These are phyloP conservation scores for Saussurea involucrata DNA, from an alignment of 129 eudicot genomes.

Conservation along the genomic window DNA sequence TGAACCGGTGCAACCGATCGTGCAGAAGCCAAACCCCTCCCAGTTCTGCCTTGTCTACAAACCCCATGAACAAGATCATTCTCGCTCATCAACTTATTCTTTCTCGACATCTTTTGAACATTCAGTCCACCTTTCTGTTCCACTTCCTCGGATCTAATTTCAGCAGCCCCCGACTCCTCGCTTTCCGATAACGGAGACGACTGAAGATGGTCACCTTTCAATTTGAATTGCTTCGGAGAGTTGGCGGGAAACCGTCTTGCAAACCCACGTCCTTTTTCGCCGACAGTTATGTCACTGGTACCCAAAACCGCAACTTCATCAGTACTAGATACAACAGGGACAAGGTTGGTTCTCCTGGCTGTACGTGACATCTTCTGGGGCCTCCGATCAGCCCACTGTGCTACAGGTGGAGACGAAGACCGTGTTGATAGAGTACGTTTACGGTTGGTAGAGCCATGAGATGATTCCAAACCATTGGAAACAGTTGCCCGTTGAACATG, in stretches of 20 bases:
- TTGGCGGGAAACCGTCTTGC: slow-evolving; percentile 38
- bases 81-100: slow-evolving; percentile 47
- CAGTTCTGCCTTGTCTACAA: slow-evolving; percentile 67
- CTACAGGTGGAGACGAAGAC: slow-evolving; percentile 83
- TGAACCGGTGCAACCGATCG: slow-evolving; percentile 50
- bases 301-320: slow-evolving; percentile 45
- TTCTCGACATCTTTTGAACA: slow-evolving; percentile 60
- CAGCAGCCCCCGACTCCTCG: slow-evolving; percentile 82
- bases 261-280: slow-evolving; percentile 41
- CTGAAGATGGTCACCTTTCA: slow-evolving; percentile 42
- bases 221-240: slow-evolving; percentile 60
- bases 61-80: slow-evolving; percentile 49
- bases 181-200: slow-evolving; percentile 70
- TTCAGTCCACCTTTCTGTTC: slow-evolving; percentile 49
- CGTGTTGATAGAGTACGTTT: slow-evolving; percentile 56
- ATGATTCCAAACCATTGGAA: slow-evolving; percentile 60
- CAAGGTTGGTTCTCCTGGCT: slow-evolving; percentile 68
- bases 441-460: slow-evolving; percentile 48
- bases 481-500: slow-evolving; percentile 46
- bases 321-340: slow-evolving; percentile 53
- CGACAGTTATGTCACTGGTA: slow-evolving; percentile 32
- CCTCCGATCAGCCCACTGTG: slow-evolving; percentile 76
- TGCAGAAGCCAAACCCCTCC: slow-evolving; percentile 55
- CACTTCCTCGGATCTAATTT: slow-evolving; percentile 48
- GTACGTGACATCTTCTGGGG: slow-evolving; percentile 84